Base-by-base conservation (phyloP, 208 protist species). In the Leishmania mexicana region DNA sequence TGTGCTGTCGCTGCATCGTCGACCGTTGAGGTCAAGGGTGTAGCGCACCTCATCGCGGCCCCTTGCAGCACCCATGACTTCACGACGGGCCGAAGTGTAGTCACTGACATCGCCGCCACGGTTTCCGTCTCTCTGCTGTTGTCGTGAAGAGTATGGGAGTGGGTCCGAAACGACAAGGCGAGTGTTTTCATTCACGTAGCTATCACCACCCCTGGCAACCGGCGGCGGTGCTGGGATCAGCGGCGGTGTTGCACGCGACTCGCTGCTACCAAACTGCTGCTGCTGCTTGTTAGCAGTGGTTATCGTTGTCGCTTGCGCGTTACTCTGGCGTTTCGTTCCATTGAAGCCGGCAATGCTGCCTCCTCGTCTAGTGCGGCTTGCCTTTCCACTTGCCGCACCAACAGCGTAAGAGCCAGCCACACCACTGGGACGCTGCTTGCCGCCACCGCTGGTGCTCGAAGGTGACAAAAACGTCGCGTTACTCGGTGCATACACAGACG, bases 111-210 rank as follows among this genome's bases (percentile, higher is more conserved):
- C n/a, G 47, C 47, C 47, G 21, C 53, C 73, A 28, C 51, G 11
- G 51, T 42, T 47, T n/a, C 73, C 35, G 17, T 62, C 31, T 45
- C 35, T 54, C 53, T 76, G 60, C 62, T 17, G 76, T 15, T n/a
- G 54, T 31, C 76, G 76, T 47, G 76, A 21, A 21, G 76, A 71
- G 24, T 19, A 71, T 24, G 76, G 76, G 24, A 79, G 54, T 38
- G 76, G 76, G 31, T 79, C 76, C 4, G 76, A 79, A 17, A 79
- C 40, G 38, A 47, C 70, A 8, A 76, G 78, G 31, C 78, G 78
- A n/a, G 8, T 47, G 47, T 81, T 81, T 31, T 81, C 78, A 45
- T 81, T 81, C 13, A 42, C 49, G 57, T 81, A 81, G 54, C 78
- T 81, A 15, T 71, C 60, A 3, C 76, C 76, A 28, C 57, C 76